Base-by-base conservation (phyloP, 2,329 filamentous ascomycete genomes). In the Arachnomyces sp. region DNA sequence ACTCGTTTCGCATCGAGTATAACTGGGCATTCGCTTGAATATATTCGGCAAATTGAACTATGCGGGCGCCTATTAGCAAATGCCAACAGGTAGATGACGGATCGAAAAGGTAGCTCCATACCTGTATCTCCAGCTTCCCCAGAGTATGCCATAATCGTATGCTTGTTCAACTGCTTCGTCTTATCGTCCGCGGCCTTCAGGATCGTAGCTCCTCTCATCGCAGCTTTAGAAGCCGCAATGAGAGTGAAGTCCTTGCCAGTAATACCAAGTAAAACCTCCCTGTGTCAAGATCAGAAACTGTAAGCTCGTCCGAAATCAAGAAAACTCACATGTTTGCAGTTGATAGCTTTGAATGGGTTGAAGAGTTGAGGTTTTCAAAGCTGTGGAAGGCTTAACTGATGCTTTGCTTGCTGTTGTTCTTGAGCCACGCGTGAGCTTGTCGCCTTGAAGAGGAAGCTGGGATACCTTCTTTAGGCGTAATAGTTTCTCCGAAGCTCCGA, bases 201-300 rank as follows among this genome's bases (percentile, higher is more conserved):
- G 65, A 98, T 84, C 44, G 90, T 95, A 49, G 88, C 86, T 58
- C 92, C 92, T 72, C 92, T 82, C 89, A 96, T 96, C 57, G 89
- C 86, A 61, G 92, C 92, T 74, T 98, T 96, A 49, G 89, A 96
- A 57, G 92, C 86, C 58, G 88, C 92, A 64, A 98, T 81, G 76
- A 98, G 81, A 71, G 89, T 93, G 67, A 95, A 98, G 78, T 98
- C 93, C 75, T 94, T 94, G 73, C 92, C 93, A 45, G 90, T 95
- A 66, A 98, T 94, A 60, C 92, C 92, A 55, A 98, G 78, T 63
- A 98, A 77, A 64, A 96, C 86, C 80, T 98, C 92, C 92, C 89
- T 96, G 16, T 16, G 9, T n/a, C 25, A 17, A 33, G 31, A 47
- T 58, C 39, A 58, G 47, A 39, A 31, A 35, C 31, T 9, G 36